Percentiles rank a stretch among this genome's conserved stretches.
Evolutionary conservation across 2,329 filamentous ascomycete genomes (phyloP).

Genomic region (Sclerotinia borealis): DNA sequence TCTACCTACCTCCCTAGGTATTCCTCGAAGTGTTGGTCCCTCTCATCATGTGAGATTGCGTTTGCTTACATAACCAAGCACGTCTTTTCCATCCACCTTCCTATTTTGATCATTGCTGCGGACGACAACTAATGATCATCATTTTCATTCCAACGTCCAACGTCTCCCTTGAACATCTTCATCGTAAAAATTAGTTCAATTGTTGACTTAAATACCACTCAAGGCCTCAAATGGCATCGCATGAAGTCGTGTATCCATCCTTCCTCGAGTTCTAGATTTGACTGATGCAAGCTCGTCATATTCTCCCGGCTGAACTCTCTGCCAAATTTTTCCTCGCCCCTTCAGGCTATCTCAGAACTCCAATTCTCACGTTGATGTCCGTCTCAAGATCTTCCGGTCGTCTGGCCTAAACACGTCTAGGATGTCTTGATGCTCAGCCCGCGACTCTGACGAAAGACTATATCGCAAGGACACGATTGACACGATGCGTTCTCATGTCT

Average conservation of each 20-base stretch:
- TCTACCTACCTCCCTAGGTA: too few relatives aligned
- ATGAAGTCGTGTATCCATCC: not conserved
- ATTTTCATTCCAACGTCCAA: not conserved
- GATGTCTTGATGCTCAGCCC: not conserved
- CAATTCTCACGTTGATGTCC: too few relatives aligned
- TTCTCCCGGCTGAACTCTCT: not conserved
- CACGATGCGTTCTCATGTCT: not conserved
- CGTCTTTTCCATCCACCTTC: not conserved
- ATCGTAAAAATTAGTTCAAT: not conserved
- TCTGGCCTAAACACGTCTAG: not conserved
- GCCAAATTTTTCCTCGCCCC: too few relatives aligned
- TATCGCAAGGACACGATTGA: not conserved
- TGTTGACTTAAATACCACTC: not conserved
- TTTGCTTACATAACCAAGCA: not conserved
- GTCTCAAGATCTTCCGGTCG: too few relatives aligned
- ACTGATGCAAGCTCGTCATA: not conserved
- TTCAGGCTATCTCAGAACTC: too few relatives aligned
- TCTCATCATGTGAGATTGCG: not conserved
- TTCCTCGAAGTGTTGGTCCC: too few relatives aligned
- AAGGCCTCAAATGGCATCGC: not conserved
- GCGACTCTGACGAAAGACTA: not conserved
- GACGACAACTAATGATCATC: not conserved
- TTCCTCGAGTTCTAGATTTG: not conserved
- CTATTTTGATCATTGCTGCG: not conserved
- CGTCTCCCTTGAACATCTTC: not conserved